These are phyloP conservation scores for Turritis glabra DNA, from an alignment of 345 rosid genomes.

Conservation along the genomic window DNA sequence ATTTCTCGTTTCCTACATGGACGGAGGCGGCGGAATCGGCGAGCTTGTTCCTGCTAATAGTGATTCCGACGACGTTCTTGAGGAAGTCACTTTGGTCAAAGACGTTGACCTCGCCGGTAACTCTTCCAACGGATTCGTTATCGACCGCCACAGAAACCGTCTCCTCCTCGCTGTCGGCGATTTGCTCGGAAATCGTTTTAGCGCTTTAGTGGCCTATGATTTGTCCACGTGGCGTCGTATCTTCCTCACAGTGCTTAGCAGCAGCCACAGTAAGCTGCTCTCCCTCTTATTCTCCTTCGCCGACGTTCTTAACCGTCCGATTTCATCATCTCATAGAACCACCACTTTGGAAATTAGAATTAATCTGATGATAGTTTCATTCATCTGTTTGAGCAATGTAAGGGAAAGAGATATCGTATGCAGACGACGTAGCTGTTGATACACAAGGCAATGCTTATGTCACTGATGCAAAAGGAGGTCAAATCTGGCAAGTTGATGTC, in stretches of 20 bases:
- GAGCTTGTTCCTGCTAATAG: slow-evolving; percentile 55
- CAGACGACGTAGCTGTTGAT: slow-evolving; percentile 83
- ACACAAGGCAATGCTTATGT: slow-evolving; percentile 75
- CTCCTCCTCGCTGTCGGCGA: slow-evolving; percentile 72
- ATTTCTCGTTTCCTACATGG: slow-evolving; percentile 79
- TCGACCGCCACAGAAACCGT: slow-evolving; percentile 72
- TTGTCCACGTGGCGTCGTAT: slow-evolving; percentile 77
- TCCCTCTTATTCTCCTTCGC: not conserved
- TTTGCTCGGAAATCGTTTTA: slow-evolving; percentile 54
- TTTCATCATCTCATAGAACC: too few relatives aligned
- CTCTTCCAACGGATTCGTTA: slow-evolving; percentile 60
- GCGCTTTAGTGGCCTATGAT: slow-evolving; percentile 82
- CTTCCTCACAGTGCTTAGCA: slow-evolving; percentile 58
- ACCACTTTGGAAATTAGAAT: too few relatives aligned
- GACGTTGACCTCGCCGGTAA: slow-evolving; percentile 73
- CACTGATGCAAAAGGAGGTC: slow-evolving; percentile 61
- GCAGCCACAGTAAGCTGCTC: not conserved
- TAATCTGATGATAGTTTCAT: too few relatives aligned
- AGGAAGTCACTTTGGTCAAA: slow-evolving; percentile 60
- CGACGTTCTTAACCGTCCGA: not conserved
- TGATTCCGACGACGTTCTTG: slow-evolving; percentile 40
- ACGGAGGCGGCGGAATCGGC: slow-evolving; percentile 65
- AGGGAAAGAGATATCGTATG: slow-evolving; percentile 63
- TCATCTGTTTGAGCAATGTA: not conserved
- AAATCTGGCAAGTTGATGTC: slow-evolving; percentile 72